Percentiles rank a stretch among this genome's conserved stretches.
phyloP scores from a whole-genome alignment of 2,329 filamentous ascomycete species.

The Teratosphaeria viscida region DNA sequence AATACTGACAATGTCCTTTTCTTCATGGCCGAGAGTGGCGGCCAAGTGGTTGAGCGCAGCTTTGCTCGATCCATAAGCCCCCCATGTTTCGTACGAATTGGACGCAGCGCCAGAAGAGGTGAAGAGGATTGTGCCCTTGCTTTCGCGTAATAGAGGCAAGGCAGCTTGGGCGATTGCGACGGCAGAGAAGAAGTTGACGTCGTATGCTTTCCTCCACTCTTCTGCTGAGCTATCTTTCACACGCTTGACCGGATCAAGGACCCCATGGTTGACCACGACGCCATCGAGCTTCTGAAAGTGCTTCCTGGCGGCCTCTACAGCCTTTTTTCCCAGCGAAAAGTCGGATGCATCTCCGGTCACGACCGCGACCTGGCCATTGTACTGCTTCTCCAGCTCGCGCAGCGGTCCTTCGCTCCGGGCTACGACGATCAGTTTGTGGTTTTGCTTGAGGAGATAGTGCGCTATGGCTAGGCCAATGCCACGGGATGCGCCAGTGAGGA shows the following conservation, averaged over 20 bases:
- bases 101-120: conserved; percentile 68
- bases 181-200: conserved; percentile 79
- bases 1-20: conserved; percentile 62
- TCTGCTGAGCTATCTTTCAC: conserved; percentile 57
- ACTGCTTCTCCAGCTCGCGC: conserved; percentile 42
- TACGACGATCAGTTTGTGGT: conserved; percentile 46
- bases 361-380: conserved; percentile 44
- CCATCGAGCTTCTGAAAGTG: conserved; percentile 62
- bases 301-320: conserved; percentile 54
- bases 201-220: conserved; percentile 66
- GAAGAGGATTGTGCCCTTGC: conserved; percentile 63
- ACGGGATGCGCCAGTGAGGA: conserved; percentile 53
- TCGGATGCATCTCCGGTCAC: conserved; percentile 50
- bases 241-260: conserved; percentile 62
- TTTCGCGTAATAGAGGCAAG: conserved; percentile 56
- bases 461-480: conserved; percentile 55
- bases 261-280: conserved; percentile 79
- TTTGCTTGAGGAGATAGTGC: conserved; percentile 44
- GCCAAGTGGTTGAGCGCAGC: conserved; percentile 74
- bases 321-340: conserved; percentile 44
- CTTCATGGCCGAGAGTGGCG: conserved; percentile 62
- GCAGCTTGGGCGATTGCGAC: conserved; percentile 68
- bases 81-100: conserved; percentile 61
- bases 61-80: conserved; percentile 72
- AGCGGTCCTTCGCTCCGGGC: conserved; percentile 47